Evolutionary conservation across 148 eudicot species (phyloP).

Genomic region (Dysphania ambrosioides): DNA sequence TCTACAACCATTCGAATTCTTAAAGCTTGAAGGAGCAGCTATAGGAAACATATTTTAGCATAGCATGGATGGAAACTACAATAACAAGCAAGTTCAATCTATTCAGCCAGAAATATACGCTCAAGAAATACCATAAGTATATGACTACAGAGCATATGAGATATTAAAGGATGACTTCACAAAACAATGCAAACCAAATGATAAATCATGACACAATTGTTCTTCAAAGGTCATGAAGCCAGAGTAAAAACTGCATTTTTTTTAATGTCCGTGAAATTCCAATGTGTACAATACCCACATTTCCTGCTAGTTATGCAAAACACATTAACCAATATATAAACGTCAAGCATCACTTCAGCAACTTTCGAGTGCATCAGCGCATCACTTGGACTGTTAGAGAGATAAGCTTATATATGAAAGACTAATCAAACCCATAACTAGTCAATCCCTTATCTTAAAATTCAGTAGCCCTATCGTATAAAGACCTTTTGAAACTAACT

Average conservation of each 20-base stretch:
- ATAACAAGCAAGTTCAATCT: not conserved
- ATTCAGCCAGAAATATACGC: not conserved
- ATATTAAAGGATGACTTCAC: not conserved
- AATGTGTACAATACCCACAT: not conserved
- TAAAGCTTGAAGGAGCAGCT: not conserved
- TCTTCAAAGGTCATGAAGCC: not conserved
- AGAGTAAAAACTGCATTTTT: not conserved
- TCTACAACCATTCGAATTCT: too few relatives aligned
- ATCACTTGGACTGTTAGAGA: not conserved
- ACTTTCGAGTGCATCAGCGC: not conserved
- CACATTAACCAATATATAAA: not conserved
- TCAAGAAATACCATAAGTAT: not conserved
- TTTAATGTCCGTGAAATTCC: not conserved
- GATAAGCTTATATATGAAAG: not conserved
- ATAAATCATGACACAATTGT: not conserved
- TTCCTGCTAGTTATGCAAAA: not conserved
- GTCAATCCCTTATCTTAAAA: not conserved
- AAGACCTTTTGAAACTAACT: not conserved
- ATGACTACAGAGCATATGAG: not conserved
- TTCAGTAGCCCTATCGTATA: not conserved
- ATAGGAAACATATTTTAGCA: not conserved
- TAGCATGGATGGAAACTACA: not conserved
- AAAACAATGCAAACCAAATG: not conserved
- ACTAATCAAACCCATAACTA: not conserved
- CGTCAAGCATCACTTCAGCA: not conserved